Base-by-base conservation (phyloP, 768 basidiomycete species). In the Mycena metata region DNA sequence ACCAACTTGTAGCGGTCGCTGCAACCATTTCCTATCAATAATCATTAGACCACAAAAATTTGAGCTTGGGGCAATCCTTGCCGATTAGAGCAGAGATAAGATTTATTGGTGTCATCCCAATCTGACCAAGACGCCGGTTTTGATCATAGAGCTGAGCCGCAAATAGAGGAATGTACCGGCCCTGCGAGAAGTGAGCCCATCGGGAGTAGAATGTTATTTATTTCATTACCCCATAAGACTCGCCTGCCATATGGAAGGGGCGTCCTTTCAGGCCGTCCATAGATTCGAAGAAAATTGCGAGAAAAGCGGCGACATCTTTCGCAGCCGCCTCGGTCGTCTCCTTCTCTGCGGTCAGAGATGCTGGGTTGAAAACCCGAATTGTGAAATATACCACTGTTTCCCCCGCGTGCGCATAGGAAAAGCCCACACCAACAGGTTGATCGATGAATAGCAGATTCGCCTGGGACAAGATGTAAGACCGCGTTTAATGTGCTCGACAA, bases 201-300 rank as follows among this genome's bases (percentile, higher is more conserved):
- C 4, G 10, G 39, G 11, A 8, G 5, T 54, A 21, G 21, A 13
- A 24, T 15, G 12, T 60, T 2, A 50, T 5, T 12, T 7, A 15
- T 43, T 15, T 5, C 26, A 77, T 59, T 70, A 86, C 88, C 24
- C 83, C 88, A 45, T 88, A 88, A 5, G 85, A 87, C 76, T 89
- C 83, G 10, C 84, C 83, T 0, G 81, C 76, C 69, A 85, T 76
- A 60, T 85, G 83, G 60, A 85, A 82, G 0, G 74, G 68, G 1
- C 87, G 78, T 2, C 86, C 86, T 68, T 86, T 81, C 79, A 89
- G 87, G 62, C 84, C 77, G 23, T 72, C 77, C 74, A 89, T 88
- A 33, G 82, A 79, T 65, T 88, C 86, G 55, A 88, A 88, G 76
- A 89, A 89, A 57, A 89, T 84, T 10, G 82, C 79, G 0, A 88